phyloP scores from a whole-genome alignment of 1,139 yeast genomes.

The Pichia terricola region DNA sequence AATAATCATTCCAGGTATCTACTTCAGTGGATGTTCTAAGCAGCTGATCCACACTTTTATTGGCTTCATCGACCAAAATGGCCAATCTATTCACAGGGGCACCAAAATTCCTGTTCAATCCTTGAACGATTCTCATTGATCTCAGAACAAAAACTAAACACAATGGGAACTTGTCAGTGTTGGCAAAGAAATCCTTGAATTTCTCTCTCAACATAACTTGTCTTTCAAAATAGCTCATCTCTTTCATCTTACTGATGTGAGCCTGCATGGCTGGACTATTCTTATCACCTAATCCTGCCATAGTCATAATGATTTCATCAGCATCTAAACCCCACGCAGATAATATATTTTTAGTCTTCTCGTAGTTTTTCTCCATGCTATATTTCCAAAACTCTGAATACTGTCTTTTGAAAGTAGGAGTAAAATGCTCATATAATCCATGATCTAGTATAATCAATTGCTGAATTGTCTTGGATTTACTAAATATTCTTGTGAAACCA shows the following conservation, averaged over 20 bases:
- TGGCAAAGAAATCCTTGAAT: constrained; percentile 44
- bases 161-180: constrained; percentile 57
- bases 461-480: constrained; percentile 26
- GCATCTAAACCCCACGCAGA: constrained; percentile 64
- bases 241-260: constrained; percentile 18
- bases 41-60: constrained; percentile 19
- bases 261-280: constrained; percentile 19
- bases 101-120: constrained; percentile 54
- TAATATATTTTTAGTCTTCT: constrained; percentile 42
- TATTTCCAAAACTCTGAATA: constrained; percentile 58
- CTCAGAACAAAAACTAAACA: constrained; percentile 58
- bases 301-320: constrained; percentile 52
- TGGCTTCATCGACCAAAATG: constrained; percentile 48
- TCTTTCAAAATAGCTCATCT: constrained; percentile 29
- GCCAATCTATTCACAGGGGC: constrained; percentile 68
- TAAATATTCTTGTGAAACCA: constrained; percentile 3
- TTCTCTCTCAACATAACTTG: constrained; percentile 30
- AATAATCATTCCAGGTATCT: constrained; percentile 10
- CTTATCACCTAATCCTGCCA: constrained; percentile 43
- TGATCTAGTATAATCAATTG: constrained; percentile 67
- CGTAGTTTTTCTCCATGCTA: constrained; percentile 43
- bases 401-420: constrained; percentile 41
- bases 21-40: constrained; percentile 6
- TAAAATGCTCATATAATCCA: constrained; percentile 55
- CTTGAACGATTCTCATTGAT: constrained; percentile 67